Percentiles rank a stretch among this genome's conserved stretches.
Conservation (phyloP, 2,329 filamentous ascomycete genomes). For the Ramularia collo-cygni region DNA sequence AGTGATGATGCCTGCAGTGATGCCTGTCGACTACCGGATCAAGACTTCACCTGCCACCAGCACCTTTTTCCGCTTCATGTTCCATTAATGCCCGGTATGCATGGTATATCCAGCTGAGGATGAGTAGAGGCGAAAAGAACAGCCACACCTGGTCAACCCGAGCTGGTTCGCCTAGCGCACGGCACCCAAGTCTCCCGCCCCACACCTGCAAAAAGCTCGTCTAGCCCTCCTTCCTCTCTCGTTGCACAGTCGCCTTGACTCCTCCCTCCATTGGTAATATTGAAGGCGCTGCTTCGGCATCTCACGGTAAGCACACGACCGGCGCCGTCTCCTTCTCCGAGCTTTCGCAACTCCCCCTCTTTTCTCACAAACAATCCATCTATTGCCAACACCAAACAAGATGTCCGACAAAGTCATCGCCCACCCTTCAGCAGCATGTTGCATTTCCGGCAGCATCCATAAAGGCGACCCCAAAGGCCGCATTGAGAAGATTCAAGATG, state of each 20-base stretch:
- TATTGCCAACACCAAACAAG: not conserved
- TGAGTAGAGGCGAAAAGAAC: no score
- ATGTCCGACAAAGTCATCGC: slow-evolving; percentile 2
- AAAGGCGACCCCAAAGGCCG: slow-evolving; percentile 14
- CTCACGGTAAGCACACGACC: not conserved
- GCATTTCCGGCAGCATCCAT: slow-evolving; percentile 7
- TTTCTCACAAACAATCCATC: no score
- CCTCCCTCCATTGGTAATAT: not conserved
- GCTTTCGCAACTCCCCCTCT: not conserved
- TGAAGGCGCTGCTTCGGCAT: not conserved
- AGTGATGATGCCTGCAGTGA: not conserved
- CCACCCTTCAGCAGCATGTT: not conserved
- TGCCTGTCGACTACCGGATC: not conserved
- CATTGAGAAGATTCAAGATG: slow-evolving; percentile 6
- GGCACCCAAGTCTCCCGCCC: not conserved
- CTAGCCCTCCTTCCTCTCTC: not conserved
- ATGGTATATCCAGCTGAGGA: no score
- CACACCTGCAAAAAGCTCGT: not conserved
- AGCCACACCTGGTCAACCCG: not conserved
- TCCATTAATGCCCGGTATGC: not conserved
- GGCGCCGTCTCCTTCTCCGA: not conserved
- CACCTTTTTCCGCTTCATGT: not conserved
- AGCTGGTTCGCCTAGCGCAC: not conserved
- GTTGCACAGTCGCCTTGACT: not conserved
- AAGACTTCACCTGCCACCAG: not conserved